Evolutionary conservation across 2,329 filamentous ascomycete species (phyloP).

Genomic region (Lasiodiplodia sp.): DNA sequence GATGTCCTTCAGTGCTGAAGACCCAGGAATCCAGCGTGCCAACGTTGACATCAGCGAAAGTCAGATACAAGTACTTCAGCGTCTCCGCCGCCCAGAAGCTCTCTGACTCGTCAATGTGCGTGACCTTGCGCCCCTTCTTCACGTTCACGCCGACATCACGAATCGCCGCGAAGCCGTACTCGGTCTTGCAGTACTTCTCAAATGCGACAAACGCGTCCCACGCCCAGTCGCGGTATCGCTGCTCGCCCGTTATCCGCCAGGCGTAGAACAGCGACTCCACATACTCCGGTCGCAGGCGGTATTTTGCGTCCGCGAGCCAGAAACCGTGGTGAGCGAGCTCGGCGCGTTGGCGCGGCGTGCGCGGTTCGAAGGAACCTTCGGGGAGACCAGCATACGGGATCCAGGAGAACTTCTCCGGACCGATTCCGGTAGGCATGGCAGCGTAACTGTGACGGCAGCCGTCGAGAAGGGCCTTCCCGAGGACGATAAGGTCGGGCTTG

Average conservation of each 20-base stretch:
- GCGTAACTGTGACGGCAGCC: conserved; percentile 49
- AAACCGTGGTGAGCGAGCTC: conserved; percentile 44
- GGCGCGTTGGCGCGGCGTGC: conserved; percentile 37
- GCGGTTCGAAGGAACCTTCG: conserved; percentile 40
- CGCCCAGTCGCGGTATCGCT: conserved; percentile 50
- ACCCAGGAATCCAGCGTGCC: conserved; percentile 52
- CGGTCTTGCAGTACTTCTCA: conserved; percentile 47
- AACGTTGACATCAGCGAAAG: conserved; percentile 45
- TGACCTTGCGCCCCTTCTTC: conserved; percentile 33
- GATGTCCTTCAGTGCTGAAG: conserved; percentile 54
- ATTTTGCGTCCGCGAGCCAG: conserved; percentile 44
- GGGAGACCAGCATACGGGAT: conserved; percentile 46
- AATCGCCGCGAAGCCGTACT: conserved; percentile 49
- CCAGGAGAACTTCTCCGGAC: conserved; percentile 50
- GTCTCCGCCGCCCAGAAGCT: conserved; percentile 52
- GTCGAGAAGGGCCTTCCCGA: conserved; percentile 50
- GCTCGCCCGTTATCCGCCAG: conserved; percentile 50
- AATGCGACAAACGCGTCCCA: conserved; percentile 51
- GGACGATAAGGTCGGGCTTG: conserved; percentile 42
- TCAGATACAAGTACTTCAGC: conserved; percentile 51
- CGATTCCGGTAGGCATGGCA: conserved; percentile 48
- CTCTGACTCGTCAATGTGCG: conserved; percentile 48
- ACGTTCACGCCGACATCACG: conserved; percentile 41
- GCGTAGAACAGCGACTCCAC: conserved; percentile 51
- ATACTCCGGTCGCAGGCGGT: conserved; percentile 50